phyloP scores from a whole-genome alignment of 352 stramenopile genomes.

The Phytophthora chlamydospora region DNA sequence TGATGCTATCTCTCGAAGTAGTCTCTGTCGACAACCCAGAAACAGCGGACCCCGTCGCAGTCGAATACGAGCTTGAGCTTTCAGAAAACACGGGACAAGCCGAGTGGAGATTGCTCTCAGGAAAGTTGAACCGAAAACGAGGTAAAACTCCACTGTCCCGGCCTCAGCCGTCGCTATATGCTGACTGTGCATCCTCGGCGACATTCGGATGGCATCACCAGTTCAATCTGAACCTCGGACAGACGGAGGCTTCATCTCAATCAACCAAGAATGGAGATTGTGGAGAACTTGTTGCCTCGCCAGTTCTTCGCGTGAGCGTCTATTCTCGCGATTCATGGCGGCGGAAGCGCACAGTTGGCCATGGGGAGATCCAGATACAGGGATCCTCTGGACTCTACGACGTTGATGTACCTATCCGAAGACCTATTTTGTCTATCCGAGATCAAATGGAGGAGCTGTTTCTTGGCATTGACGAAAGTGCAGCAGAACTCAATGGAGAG shows the following conservation, averaged over 20 bases:
- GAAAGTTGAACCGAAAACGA: constrained; percentile 3
- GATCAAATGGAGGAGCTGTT: constrained; percentile 73
- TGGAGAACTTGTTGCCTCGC: constrained; percentile 7
- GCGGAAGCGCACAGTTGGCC: constrained; percentile 44
- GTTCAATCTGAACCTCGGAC: constrained; percentile 30
- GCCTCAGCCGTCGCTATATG: constrained; percentile 21
- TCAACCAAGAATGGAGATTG: neutral
- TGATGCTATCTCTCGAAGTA: constrained; percentile 38
- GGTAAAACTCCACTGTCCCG: constrained; percentile 30
- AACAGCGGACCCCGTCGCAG: constrained; percentile 30
- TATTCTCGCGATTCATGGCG: constrained; percentile 56
- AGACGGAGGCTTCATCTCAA: neutral
- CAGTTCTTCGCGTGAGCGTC: constrained; percentile 40
- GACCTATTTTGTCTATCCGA: constrained; percentile 34
- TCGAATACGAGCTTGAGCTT: constrained; percentile 37
- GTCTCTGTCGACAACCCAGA: constrained; percentile 32
- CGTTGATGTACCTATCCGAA: constrained; percentile 43
- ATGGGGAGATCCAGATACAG: constrained; percentile 44
- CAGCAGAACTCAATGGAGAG: neutral
- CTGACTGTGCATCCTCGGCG: constrained; percentile 9
- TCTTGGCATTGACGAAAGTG: constrained; percentile 45
- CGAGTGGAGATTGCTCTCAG: constrained; percentile 29
- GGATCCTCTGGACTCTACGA: constrained; percentile 38
- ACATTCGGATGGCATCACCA: constrained; percentile 28
- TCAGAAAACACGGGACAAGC: constrained; percentile 2